These are phyloP conservation scores for Fusarium tanahbumbuense DNA, from an alignment of 2,329 filamentous ascomycete genomes.

Conservation along the genomic window DNA sequence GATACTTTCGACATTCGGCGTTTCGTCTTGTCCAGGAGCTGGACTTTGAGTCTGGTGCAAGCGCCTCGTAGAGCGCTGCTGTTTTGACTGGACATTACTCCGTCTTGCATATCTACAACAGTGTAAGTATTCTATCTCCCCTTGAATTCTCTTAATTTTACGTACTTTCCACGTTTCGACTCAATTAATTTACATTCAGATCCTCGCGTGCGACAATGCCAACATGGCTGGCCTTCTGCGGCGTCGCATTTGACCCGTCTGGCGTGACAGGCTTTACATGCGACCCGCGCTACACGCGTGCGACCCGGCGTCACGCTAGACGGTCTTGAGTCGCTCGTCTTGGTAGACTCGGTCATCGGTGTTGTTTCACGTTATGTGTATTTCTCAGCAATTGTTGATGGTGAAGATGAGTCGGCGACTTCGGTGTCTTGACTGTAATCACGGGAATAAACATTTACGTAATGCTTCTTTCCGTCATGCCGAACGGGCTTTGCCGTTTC, in stretches of 20 bases:
- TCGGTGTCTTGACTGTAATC: constrained; percentile 7
- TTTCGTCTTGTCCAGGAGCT: background rate
- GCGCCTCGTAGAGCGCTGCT: constrained; percentile 7
- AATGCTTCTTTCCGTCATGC: background rate
- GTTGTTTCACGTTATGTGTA: background rate
- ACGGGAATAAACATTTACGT: constrained; percentile 19
- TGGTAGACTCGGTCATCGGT: background rate
- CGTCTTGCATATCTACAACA: constrained; percentile 11
- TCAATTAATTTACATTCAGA: constrained; percentile 35
- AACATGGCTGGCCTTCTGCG: constrained; percentile 29
- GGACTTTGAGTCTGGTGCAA: background rate
- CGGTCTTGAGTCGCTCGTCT: background rate
- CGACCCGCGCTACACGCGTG: constrained; percentile 27
- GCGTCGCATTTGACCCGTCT: constrained; percentile 40
- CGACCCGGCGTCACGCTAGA: background rate
- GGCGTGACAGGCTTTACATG: constrained; percentile 38
- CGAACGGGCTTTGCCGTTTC: rapidly evolving
- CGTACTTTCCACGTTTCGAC: constrained; percentile 34
- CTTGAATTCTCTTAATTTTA: too few species aligned
- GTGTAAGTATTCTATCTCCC: too few species aligned
- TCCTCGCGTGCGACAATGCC: constrained; percentile 36
- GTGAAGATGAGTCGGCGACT: constrained; percentile 14
- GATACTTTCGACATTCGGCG: background rate
- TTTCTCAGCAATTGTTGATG: background rate
- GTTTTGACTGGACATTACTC: background rate